A percentile compares a stretch with the other conserved stretches of the same genome.
Evolutionary conservation across 805 yeast genomes (phyloP).

Genomic region (Ogataea methylovora): DNA sequence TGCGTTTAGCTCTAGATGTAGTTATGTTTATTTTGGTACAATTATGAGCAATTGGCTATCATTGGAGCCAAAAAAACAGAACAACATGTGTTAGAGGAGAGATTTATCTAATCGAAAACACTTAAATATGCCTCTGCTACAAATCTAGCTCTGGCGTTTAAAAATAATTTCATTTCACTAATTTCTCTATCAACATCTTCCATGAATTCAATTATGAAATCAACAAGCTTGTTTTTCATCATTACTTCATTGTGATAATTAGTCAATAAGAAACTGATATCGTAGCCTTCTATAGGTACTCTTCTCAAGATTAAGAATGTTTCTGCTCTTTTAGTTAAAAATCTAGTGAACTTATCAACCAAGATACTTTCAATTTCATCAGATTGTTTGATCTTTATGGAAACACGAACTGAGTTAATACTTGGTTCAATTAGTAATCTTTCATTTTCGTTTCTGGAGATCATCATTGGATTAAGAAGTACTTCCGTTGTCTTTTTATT

Average conservation of each 20-base stretch:
- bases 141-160: constrained; percentile 95
- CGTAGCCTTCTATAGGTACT: constrained; percentile 84
- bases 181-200: constrained; percentile 98
- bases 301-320: constrained; percentile 87
- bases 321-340: constrained; percentile 93
- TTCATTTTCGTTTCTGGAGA: constrained; percentile 91
- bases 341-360: constrained; percentile 91
- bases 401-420: constrained; percentile 84
- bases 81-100: too few species aligned
- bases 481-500: constrained; percentile 77
- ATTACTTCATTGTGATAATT: constrained; percentile 92
- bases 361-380: constrained; percentile 94
- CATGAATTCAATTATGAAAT: constrained; percentile 96
- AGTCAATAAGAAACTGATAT: constrained; percentile 87
- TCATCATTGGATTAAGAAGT: constrained; percentile 78
- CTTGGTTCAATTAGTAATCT: constrained; percentile 89
- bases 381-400: constrained; percentile 91
- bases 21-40: too few species aligned
- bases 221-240: constrained; percentile 92
- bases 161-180: constrained; percentile 94
- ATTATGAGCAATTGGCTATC: too few species aligned
- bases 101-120: constrained; percentile 57
- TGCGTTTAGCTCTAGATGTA: too few species aligned
- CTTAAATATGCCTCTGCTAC: constrained; percentile 94
- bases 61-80: too few species aligned